These are phyloP conservation scores for Paecilomyces sp. DNA, from an alignment of 2,329 filamentous ascomycete species.

Conservation along the genomic window DNA sequence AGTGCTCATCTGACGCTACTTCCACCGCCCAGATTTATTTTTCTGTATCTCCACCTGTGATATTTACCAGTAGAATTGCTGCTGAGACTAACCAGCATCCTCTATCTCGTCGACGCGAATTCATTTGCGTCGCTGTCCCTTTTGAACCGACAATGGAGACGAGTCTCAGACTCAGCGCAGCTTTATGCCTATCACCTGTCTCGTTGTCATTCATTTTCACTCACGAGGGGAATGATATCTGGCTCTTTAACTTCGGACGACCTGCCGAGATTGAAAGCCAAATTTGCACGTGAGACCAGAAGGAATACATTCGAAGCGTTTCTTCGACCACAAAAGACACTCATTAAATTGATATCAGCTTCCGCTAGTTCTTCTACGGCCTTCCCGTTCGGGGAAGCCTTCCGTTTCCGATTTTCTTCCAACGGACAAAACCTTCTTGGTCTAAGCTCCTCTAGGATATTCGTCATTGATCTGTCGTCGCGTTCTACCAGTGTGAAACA, in stretches of 20 bases:
- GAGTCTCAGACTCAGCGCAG: conserved; percentile 32
- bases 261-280: conserved; percentile 54
- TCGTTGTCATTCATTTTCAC: conserved; percentile 35
- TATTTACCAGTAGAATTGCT: conserved; percentile 1
- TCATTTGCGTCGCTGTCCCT: conserved; percentile 40
- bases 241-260: conserved; percentile 34
- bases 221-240: conserved; percentile 26
- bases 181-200: conserved; percentile 42
- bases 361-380: conserved; percentile 76
- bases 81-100: conserved; percentile 31
- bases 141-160: conserved; percentile 39
- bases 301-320: conserved; percentile 73
- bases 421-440: conserved; percentile 68
- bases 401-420: conserved; percentile 75
- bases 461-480: conserved; percentile 63
- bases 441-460: conserved; percentile 78
- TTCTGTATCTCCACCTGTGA: conserved; percentile 1
- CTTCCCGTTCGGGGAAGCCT: conserved; percentile 74
- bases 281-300: conserved; percentile 65
- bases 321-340: conserved; percentile 60
- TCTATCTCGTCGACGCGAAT: conserved; percentile 40
- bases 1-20: conserved; percentile 8
- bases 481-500: conserved; percentile 58
- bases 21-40: neutral
- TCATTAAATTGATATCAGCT: conserved; percentile 74